A percentile compares a stretch with the other conserved stretches of the same genome.
Conservation (phyloP, 2,329 filamentous ascomycete species). For the Dactylellina haptotyla region DNA sequence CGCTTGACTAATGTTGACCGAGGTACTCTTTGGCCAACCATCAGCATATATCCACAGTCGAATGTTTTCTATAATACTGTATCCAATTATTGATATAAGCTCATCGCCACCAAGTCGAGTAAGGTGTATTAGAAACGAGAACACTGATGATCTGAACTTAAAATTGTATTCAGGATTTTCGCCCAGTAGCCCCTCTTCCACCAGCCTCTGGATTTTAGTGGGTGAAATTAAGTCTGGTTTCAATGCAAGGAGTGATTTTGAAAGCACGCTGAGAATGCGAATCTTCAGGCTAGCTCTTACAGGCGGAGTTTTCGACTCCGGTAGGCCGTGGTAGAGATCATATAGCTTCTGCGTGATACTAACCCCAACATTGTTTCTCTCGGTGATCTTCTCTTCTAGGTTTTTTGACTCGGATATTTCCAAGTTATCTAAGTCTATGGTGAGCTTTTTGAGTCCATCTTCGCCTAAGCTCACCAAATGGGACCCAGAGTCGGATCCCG, state of each 20-base stretch:
- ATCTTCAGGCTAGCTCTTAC: conserved; percentile 77
- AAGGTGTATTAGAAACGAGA: conserved; percentile 39
- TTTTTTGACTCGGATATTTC: conserved; percentile 29
- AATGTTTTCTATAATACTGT: conserved; percentile 44
- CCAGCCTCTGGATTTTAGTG: conserved; percentile 20
- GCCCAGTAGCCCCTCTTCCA: conserved; percentile 42
- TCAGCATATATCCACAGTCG: conserved; percentile 48
- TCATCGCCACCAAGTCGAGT: conserved; percentile 33
- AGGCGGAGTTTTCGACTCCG: conserved; percentile 62
- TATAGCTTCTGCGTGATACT: conserved; percentile 74
- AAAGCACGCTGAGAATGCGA: conserved; percentile 78
- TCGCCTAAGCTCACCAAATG: conserved; percentile 85
- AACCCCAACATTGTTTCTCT: conserved; percentile 22
- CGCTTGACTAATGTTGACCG: conserved; percentile 27
- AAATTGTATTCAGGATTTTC: conserved; percentile 51
- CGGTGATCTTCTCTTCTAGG: conserved; percentile 18
- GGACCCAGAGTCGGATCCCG: conserved; percentile 78
- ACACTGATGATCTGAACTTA: conserved; percentile 47
- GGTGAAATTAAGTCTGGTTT: conserved; percentile 31
- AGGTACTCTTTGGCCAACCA: conserved; percentile 50
- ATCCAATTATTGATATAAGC: conserved; percentile 32
- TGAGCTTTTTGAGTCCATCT: conserved; percentile 76
- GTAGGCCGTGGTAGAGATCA: conserved; percentile 75
- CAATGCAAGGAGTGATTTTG: conserved; percentile 70
- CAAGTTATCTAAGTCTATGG: conserved; percentile 33